Base-by-base conservation (phyloP, 2,329 filamentous ascomycete species). In the Diaporthe aspalathi region DNA sequence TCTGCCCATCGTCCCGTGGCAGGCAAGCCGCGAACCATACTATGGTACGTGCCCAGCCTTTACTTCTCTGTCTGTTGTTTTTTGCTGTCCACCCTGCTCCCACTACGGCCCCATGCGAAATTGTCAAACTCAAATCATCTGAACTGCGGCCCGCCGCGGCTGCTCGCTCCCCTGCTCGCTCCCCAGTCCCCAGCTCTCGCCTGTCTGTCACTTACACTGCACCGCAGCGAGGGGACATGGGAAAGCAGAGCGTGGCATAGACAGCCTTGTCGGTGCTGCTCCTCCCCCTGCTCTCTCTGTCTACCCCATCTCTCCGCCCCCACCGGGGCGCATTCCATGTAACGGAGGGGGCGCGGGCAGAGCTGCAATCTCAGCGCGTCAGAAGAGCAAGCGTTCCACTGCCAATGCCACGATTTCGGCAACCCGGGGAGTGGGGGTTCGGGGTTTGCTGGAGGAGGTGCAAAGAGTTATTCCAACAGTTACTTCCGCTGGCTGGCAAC, bases 131-230 rank as follows among this genome's bases (percentile, higher is more conserved):
- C 60, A 65, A 65, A 65, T 65, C 60, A 45, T 65, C 60, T 65
- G 60, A 65, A 65, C n/a, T 65, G 60, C 60, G 79, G 79, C 82
- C n/a, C 70, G 72, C 6, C n/a, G 50, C 65, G 54, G 45, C 74
- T 88, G 83, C 29, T 92, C 90, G 83, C 93, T 85, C 80, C 76
- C 35, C 67, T 71, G 29, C 76, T 74, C 2, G 74, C 53, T 27
- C n/a, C 60, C 45, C 60, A 50, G 45, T 16, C 45, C 49, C 27
- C 43, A 50, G 29, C 29, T 50, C 20, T 24, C 45, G n/a, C 27
- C 27, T 49, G 12, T 38, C 43, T 22, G 27, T 16, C 17, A 22
- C 40, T n/a, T n/a, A n/a, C n/a, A n/a, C n/a, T n/a, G n/a, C n/a
- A n/a, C n/a, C n/a, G n/a, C n/a, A n/a, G n/a, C n/a, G n/a, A 32